phyloP scores from a whole-genome alignment of 2,329 filamentous ascomycete genomes.

The Beauveria sp. region DNA sequence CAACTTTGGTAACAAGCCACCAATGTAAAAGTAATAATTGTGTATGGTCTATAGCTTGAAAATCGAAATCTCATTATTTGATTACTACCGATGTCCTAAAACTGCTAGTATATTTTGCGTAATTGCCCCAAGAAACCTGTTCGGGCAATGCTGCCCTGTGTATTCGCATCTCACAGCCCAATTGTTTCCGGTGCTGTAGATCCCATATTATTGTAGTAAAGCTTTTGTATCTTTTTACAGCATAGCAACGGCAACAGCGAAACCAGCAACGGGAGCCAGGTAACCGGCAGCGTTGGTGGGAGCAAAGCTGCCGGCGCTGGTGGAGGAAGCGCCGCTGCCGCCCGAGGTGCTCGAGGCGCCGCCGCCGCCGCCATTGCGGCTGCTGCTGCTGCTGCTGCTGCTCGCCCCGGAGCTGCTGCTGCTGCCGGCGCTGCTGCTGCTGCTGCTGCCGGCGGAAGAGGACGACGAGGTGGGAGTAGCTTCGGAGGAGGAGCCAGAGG shows the following conservation, averaged over 20 bases:
- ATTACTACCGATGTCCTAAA: background rate
- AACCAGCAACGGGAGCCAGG: slow-evolving; percentile 9
- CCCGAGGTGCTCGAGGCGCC: background rate
- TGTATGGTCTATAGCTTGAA: too few species aligned
- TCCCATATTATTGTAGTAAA: background rate
- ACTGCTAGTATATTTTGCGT: background rate
- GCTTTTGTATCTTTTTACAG: background rate
- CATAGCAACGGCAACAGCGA: slow-evolving; percentile 11
- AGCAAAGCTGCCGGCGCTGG: background rate
- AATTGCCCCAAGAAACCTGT: background rate
- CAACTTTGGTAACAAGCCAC: background rate
- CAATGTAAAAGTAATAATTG: background rate
- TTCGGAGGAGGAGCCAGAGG: background rate
- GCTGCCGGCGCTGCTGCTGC: background rate
- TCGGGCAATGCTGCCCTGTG: background rate
- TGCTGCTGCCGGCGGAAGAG: background rate
- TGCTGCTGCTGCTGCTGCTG: background rate
- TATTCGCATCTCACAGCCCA: background rate
- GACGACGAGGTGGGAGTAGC: background rate
- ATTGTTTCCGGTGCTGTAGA: background rate
- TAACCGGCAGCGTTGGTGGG: slow-evolving; percentile 7
- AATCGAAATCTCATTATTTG: background rate
- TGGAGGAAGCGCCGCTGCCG: background rate
- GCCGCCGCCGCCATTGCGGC: background rate
- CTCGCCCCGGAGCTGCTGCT: background rate